Evolutionary conservation across 1,139 yeast genomes (phyloP).

Genomic region (Yamadazyma membranifaciens): DNA sequence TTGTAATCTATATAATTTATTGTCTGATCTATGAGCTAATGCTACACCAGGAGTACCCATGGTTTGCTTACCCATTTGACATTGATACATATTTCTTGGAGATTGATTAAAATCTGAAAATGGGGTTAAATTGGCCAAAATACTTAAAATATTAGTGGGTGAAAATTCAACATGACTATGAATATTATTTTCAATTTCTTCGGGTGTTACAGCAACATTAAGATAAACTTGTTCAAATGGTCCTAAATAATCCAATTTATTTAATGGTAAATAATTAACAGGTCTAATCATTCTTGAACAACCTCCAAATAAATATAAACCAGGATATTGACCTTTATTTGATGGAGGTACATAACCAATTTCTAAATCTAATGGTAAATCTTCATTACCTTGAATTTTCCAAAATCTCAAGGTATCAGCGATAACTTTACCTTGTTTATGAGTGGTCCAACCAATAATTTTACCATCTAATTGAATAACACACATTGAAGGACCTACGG

Average conservation of each 20-base stretch:
- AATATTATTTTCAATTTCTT: constrained; percentile 75
- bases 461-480: constrained; percentile 94
- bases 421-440: constrained; percentile 79
- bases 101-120: constrained; percentile 98
- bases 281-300: constrained; percentile 96
- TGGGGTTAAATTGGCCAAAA: constrained; percentile 94
- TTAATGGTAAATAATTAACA: constrained; percentile 83
- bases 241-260: constrained; percentile 83
- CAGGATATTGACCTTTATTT: constrained; percentile 95
- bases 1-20: constrained; percentile 88
- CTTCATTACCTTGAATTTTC: constrained; percentile 82
- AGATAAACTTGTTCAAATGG: constrained; percentile 98
- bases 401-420: constrained; percentile 90
- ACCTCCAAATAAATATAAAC: constrained; percentile 86
- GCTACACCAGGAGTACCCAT: constrained; percentile 99
- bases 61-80: constrained; percentile 99
- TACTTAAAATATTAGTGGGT: constrained; percentile 92
- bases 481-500: constrained; percentile 84
- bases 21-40: constrained; percentile 86
- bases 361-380: constrained; percentile 82
- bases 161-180: constrained; percentile 94
- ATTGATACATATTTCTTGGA: constrained; percentile 99
- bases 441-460: constrained; percentile 93
- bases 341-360: constrained; percentile 96
- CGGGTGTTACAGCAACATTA: constrained; percentile 93